Base-by-base conservation (phyloP, 768 basidiomycete genomes). In the Dacryopinax primogenitus region DNA sequence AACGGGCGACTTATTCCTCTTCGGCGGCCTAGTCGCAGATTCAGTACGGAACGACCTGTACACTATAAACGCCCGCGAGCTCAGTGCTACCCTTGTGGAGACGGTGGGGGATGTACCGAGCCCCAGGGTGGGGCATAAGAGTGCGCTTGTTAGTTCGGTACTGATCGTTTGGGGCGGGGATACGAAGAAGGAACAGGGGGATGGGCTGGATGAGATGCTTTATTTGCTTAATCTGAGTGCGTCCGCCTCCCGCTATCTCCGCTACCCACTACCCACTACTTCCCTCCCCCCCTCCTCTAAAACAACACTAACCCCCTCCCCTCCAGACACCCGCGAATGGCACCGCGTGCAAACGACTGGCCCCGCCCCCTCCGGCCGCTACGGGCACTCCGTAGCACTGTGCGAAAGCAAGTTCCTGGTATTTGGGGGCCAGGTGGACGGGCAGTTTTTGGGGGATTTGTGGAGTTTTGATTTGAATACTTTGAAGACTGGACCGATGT, bases 141-240 rank as follows among this genome's bases (percentile, higher is more conserved):
- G 89, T 74, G 95, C 95, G 4, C 84, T 97, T 62, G 92, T 98
- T 65, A 92, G 92, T 74, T 92, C 88, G 72, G 95, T 97, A 62
- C 79, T 99, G 66, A 89, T 98, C 66, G 87, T 97, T 2, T 99
- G 96, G 96, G 96, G 96, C 33, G 96, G 95, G 28, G 96, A 99
- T 73, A 97, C 94, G 2, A 82, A 79, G 74, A 77, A 92, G 67
- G 85, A 82, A 69, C 90, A 93, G 76, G 96, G 98, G 73, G 91
- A 97, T 74, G 88, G 85, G 0, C 78, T 98, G 45, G 51, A 58
- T 58, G 51, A 58, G 51, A 58, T 58, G 51, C 51, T 58, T 58
- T 98, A 98, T 79, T 80, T 99, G 11, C 80, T 99, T 58, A 98
- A 98, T 74, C 83, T 97, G 36, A 86, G 95, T 94, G 73, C 69